These are phyloP conservation scores for Scleroderma citrinum DNA, from an alignment of 768 basidiomycete species.

Conservation along the genomic window DNA sequence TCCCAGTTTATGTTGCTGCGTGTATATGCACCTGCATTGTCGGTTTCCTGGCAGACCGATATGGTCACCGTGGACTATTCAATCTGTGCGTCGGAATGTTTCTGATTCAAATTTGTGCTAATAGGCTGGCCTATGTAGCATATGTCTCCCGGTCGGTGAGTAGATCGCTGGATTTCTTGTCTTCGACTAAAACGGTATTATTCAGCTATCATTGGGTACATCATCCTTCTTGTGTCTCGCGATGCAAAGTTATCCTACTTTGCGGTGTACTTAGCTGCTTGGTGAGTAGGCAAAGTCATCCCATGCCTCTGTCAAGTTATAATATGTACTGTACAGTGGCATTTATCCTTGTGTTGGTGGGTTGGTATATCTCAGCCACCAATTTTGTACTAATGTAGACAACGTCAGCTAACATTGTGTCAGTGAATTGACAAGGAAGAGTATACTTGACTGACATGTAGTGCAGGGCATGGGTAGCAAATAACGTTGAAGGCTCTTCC, in stretches of 20 bases:
- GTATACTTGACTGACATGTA: slow-evolving; percentile 3
- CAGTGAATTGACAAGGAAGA: slow-evolving; percentile 10
- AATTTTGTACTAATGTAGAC: not conserved
- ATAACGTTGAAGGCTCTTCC: slow-evolving; percentile 71
- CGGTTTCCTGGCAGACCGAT: slow-evolving; percentile 58
- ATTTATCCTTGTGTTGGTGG: slow-evolving; percentile 71
- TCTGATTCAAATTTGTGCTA: not conserved
- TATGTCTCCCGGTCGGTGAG: slow-evolving; percentile 24
- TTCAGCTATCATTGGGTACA: slow-evolving; percentile 56
- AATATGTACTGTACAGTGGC: slow-evolving; percentile 36
- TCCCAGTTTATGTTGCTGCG: slow-evolving; percentile 70
- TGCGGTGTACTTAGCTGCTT: slow-evolving; percentile 65
- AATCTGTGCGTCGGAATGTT: slow-evolving; percentile 45
- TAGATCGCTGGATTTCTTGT: not conserved
- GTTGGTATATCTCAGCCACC: slow-evolving; percentile 15
- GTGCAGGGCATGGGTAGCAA: slow-evolving; percentile 49
- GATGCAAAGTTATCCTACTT: slow-evolving; percentile 64
- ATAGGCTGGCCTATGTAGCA: slow-evolving; percentile 6
- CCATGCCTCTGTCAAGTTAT: not conserved
- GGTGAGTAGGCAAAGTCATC: slow-evolving; percentile 32
- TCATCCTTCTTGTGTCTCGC: slow-evolving; percentile 60
- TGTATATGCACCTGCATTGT: slow-evolving; percentile 60
- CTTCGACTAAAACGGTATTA: not conserved
- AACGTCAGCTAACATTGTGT: slow-evolving; percentile 53
- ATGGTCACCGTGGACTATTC: slow-evolving; percentile 53